Base-by-base conservation (phyloP, 495 filamentous ascomycete species). In the Pyronema domesticum region DNA sequence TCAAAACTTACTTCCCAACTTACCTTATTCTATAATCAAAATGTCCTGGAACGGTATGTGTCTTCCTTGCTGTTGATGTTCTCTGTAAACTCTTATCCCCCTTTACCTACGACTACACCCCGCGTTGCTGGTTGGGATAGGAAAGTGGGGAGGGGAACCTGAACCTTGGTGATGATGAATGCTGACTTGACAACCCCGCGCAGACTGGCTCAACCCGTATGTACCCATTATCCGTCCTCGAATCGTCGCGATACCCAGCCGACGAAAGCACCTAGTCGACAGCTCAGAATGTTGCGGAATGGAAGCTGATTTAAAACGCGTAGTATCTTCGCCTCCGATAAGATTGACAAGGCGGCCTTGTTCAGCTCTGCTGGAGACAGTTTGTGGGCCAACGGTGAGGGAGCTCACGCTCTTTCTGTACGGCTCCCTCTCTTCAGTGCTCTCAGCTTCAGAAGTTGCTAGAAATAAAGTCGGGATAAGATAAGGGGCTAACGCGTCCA, bases 341-440 rank as follows among this genome's bases (percentile, higher is more conserved):
- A 91, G 68, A 71, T 95, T 69, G 83, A 91, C 74, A 81, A 84
- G 71, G 91, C 79, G 62, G 85, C 84, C 65, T 93, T 95, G 68
- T 79, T 89, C 72, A 85, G 80, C 70, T 71, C 69, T 55, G 80
- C 82, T 57, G 86, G 88, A 65, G 83, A 85, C 66, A 85, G 80
- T 66, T 74, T 81, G 59, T 94, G 89, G 86, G 89, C 89, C 39
- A 17, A 17, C 39, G 39, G 15, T 42, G 2, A 47, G 23, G 33
- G 48, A 14, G 11, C 50, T 42, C 1, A n/a, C n/a, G 50, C 17
- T 4, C n/a, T 48, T 48, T 48, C 23, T 30, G 23, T 30, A 30
- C 23, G 23, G 1, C 6, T 43, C 39, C 15, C 39, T 6, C 13
- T 43, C 39, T n/a, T n/a, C n/a, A n/a, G n/a, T n/a, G n/a, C n/a